Evolutionary conservation across 2,329 filamentous ascomycete species (phyloP), one percentile per base, ranked within the genome.

Genomic region (Monilinia fructicola): DNA sequence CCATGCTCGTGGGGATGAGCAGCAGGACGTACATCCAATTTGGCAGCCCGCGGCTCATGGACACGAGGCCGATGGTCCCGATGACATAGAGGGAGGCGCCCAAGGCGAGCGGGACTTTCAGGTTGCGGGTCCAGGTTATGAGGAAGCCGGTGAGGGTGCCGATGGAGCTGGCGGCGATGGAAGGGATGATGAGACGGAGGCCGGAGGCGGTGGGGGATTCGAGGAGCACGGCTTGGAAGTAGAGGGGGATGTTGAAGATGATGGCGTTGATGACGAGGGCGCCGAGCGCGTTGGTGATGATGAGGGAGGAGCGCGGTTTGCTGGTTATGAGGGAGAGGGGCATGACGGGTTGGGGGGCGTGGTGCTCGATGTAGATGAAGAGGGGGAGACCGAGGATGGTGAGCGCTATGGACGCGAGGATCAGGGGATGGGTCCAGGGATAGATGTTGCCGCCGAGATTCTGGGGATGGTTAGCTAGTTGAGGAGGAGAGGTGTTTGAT

Each of bases 141-240:
- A 87, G 77, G 73, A 90, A 84, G 2, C 88, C 87, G 1, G 86
- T 87, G 0, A 80, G 74, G 1, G 86, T 81, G 54, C 87, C 88
- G 9, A 81, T 78, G 44, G 77, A 55, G 54, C 86, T 87, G 38
- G 85, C 78, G 2, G 83, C 83, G 35, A 87, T 71, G 0, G 87
- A 86, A 5, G 88, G 87, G 9, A 88, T 80, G 26, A 91, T 83
- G 64, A 93, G 87, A 54, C 87, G 85, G 38, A 92, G 83, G n/a
- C 90, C 90, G 0, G 90, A 91, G 31, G 82, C 80, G 0, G 90
- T 92, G 21, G 90, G 87, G 7, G 82, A 84, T 67, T 88, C 87
- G 62, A 90, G 82, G 58, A 91, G 86, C 35, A 92, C 89, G 48
- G 87, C 89, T 75, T 92, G 90, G 78, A 91, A 93, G 79, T 89